These are phyloP conservation scores for Picea abies DNA, from an alignment of 83 land plant genomes.

Conservation along the genomic window DNA sequence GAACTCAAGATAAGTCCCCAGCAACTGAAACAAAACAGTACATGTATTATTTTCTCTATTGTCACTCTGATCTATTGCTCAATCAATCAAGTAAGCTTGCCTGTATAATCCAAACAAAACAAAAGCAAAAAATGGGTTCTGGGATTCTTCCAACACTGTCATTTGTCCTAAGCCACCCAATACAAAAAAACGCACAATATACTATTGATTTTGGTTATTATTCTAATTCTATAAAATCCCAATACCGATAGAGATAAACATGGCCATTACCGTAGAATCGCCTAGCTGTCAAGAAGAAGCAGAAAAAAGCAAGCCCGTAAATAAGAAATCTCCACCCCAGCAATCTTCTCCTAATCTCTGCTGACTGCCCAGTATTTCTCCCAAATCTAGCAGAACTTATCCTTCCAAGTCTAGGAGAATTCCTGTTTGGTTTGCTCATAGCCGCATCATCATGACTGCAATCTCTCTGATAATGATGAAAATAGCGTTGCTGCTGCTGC, in stretches of 20 bases:
- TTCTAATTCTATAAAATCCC: not conserved
- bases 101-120: not conserved
- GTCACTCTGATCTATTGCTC: not conserved
- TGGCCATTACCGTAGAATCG: not conserved
- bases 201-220: not conserved
- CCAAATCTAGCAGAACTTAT: too few species aligned
- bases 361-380: too few species aligned
- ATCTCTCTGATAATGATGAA: not conserved
- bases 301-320: not conserved
- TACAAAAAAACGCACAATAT: not conserved
- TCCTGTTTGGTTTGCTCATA: not conserved
- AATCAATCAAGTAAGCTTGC: not conserved
- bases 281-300: not conserved
- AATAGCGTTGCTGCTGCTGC: not conserved
- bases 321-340: not conserved
- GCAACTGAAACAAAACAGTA: not conserved
- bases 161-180: too few species aligned
- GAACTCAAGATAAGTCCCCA: too few species aligned
- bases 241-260: not conserved
- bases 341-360: not conserved
- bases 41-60: not conserved
- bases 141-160: too few species aligned
- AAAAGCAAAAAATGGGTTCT: not conserved
- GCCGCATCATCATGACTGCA: not conserved
- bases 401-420: not conserved